Evolutionary conservation across 108 stramenopile species (phyloP).

Genomic region (Conticribra weissflogii): DNA sequence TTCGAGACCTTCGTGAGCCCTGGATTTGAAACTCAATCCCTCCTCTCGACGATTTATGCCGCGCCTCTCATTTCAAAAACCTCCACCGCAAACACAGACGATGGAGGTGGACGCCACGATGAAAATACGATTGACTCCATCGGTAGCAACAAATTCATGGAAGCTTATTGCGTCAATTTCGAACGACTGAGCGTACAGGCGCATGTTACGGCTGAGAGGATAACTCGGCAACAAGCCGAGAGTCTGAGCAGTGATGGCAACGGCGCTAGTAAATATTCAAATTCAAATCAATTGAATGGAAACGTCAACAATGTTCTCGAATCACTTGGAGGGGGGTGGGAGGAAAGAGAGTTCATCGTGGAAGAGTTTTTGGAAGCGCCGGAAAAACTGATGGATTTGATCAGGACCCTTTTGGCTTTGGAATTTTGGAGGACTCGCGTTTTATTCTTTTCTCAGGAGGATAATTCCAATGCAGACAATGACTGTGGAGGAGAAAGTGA

Average conservation of each 20-base stretch:
- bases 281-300: background rate
- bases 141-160: constrained; percentile 39
- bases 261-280: background rate
- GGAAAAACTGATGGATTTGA: constrained; percentile 25
- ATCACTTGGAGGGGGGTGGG: constrained; percentile 2
- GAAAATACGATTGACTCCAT: too few species aligned
- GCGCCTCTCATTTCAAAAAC: background rate
- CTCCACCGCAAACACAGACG: too few species aligned
- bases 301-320: too few species aligned
- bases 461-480: background rate
- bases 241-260: background rate
- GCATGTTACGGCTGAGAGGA: constrained; percentile 21
- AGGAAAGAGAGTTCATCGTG: constrained; percentile 42
- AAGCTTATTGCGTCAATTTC: constrained; percentile 39
- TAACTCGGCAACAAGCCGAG: background rate
- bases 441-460: background rate
- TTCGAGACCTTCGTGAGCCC: constrained; percentile 19
- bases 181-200: constrained; percentile 47
- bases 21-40: constrained; percentile 32
- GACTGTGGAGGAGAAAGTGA: constrained; percentile 8
- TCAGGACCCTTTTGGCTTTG: constrained; percentile 38
- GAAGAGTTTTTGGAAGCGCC: constrained; percentile 34
- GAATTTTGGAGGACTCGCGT: constrained; percentile 51
- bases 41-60: constrained; percentile 23
- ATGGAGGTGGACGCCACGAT: too few species aligned